Percentiles rank a stretch among this genome's conserved stretches.
Evolutionary conservation across 805 yeast species (phyloP).

Genomic region (Starmera amethionina): DNA sequence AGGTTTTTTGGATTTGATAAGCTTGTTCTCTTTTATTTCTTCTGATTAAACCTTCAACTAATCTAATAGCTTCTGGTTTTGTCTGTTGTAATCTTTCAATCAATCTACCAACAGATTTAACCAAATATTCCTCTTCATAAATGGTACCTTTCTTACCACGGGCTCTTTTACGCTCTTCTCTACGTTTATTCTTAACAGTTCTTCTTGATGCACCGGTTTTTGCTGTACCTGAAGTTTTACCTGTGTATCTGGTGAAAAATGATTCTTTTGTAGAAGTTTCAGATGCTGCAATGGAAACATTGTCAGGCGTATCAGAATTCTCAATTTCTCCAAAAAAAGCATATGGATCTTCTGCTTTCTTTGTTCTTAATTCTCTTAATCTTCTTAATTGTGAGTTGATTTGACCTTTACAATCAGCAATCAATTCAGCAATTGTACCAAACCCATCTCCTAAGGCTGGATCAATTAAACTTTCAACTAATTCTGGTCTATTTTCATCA

Average conservation of each 20-base stretch:
- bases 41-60: constrained; percentile 70
- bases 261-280: constrained; percentile 91
- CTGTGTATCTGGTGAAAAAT: constrained; percentile 91
- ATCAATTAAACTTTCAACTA: constrained; percentile 54
- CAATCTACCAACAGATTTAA: constrained; percentile 80
- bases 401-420: constrained; percentile 92
- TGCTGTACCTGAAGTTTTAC: constrained; percentile 92
- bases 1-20: constrained; percentile 61
- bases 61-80: constrained; percentile 57
- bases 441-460: constrained; percentile 79
- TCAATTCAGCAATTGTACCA: constrained; percentile 74
- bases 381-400: constrained; percentile 73
- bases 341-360: constrained; percentile 78
- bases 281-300: constrained; percentile 89
- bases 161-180: constrained; percentile 94
- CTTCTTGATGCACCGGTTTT: constrained; percentile 91
- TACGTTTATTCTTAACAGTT: constrained; percentile 83
- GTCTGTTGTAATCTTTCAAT: constrained; percentile 73
- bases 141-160: constrained; percentile 97
- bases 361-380: constrained; percentile 72
- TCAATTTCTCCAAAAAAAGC: constrained; percentile 67
- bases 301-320: constrained; percentile 70
- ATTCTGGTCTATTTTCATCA: constrained; percentile 29
- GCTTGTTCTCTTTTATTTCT: constrained; percentile 73
- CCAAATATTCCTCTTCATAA: constrained; percentile 92